Conservation (phyloP, 129 eudicot genomes). For the Silybum marianum region DNA sequence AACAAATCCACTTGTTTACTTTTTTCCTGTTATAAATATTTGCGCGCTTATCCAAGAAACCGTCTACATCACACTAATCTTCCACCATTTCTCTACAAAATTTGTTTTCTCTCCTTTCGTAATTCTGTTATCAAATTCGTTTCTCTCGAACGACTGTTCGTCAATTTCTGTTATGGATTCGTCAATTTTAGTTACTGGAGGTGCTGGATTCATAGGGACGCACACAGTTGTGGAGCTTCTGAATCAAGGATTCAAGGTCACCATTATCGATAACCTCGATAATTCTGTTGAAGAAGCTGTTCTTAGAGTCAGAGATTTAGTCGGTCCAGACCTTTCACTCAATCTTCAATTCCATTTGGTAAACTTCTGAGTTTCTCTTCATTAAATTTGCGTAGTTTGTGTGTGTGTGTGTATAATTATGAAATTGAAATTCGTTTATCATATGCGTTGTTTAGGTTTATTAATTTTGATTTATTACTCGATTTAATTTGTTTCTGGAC, state of each 20-base stretch:
- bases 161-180: constrained; percentile 30
- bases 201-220: constrained; percentile 96
- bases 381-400: not conserved
- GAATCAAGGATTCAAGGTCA: constrained; percentile 69
- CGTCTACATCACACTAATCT: constrained; percentile 35
- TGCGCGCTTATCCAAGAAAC: constrained; percentile 24
- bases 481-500: not conserved
- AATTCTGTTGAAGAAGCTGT: constrained; percentile 85
- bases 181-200: constrained; percentile 79
- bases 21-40: not conserved
- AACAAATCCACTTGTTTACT: not conserved
- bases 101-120: not conserved
- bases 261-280: constrained; percentile 82
- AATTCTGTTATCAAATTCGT: not conserved
- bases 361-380: constrained; percentile 8
- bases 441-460: not conserved
- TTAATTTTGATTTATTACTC: not conserved
- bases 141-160: not conserved
- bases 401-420: not conserved
- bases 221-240: constrained; percentile 81
- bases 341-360: constrained; percentile 82
- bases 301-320: constrained; percentile 56
- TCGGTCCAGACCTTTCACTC: constrained; percentile 63
- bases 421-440: not conserved
- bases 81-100: not conserved